Evolutionary conservation across 1,284 basidiomycete genomes (phyloP), one percentile per base, ranked within the genome.

Genomic region (Trametes hirsuta): DNA sequence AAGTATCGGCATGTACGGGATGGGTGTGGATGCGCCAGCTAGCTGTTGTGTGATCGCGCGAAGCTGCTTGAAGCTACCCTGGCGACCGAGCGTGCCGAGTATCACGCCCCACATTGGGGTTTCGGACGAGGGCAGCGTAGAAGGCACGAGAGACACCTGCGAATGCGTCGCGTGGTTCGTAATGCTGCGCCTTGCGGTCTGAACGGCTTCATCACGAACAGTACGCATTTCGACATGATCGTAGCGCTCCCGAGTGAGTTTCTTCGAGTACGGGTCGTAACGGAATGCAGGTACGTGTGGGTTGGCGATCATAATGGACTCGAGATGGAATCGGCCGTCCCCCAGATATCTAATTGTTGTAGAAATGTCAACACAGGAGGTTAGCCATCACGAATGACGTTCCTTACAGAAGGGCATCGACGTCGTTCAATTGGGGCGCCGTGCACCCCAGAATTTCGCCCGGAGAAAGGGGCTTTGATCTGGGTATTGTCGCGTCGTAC

Each of bases 221-320:
- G 74, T 72, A 47, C 87, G 84, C 97, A 99, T 99, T 77, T 94
- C 89, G 15, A 79, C 77, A 70, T 99, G 95, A 70, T 96, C 85
- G 71, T 99, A 99, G 5, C 87, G 82, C 73, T 99, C 97, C 64
- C 94, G 79, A 4, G 97, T 98, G 58, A 99, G 83, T 70, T 96
- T 96, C 75, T 99, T 99, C 35, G 94, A 95, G 75, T 99, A 99
- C 4, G 97, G 97, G 71, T 99, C 97, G 76, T 98, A 99, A 34
- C 97, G 87, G 80, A 98, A 99, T 0, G 97, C 96, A 11, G 97
- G 95, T 22, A 98, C 85, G n/a, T 83, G 77, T 0, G 97, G 97
- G 74, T 99, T 99, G 34, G 95, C 95, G 62, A 99, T 98, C 97
- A 99, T 99, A 73, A 98, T 96, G 12, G 93, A 93, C 75, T 99